Evolutionary conservation across 2,329 filamentous ascomycete genomes (phyloP), one percentile per base, ranked within the genome.

Genomic region (Juglanconis sp.): DNA sequence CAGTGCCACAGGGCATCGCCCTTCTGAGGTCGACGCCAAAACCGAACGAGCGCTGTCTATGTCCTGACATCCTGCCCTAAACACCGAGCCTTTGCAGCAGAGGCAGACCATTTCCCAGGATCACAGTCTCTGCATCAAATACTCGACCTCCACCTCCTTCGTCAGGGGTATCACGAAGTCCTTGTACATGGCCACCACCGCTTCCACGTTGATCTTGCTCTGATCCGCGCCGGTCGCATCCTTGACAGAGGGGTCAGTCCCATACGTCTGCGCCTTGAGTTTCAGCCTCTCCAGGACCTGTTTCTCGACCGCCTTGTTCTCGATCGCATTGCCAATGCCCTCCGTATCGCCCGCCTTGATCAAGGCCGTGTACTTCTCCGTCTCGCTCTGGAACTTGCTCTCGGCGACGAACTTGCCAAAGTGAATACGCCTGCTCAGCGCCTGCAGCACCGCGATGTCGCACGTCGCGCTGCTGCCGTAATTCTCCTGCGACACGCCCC

Each of bases 331-430:
- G 69, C 89, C 92, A 67, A 99, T 94, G 2, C 89, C 94, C 58
- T 87, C 79, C 5, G 90, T 82, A 74, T 99, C 93, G 63, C 81
- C 87, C 1, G 86, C 88, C 73, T 88, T 87, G 77, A 99, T 98
- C 75, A 98, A 76, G 64, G 80, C 81, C 5, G 90, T 93, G 73
- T 94, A 99, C 64, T 79, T 84, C 68, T 93, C 91, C 35, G 87
- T 83, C 67, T 98, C 91, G 51, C 89, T 88, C 68, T 85, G 84
- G 76, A 97, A 99, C 78, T 99, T 99, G 62, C 89, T 88, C 81
- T 99, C 95, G 48, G 95, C 95, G 8, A 99, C 95, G 70, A 98
- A 98, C 78, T 98, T 99, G 67, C 95, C 95, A 77, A 96, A 99
- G 76, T 99, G 95, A 67, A 99, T 95, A 58, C 95, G 83, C 47